A percentile compares a stretch with the other conserved stretches of the same genome.
These are phyloP conservation scores for Citrus inodora DNA, from an alignment of 345 rosid genomes.

Conservation along the genomic window DNA sequence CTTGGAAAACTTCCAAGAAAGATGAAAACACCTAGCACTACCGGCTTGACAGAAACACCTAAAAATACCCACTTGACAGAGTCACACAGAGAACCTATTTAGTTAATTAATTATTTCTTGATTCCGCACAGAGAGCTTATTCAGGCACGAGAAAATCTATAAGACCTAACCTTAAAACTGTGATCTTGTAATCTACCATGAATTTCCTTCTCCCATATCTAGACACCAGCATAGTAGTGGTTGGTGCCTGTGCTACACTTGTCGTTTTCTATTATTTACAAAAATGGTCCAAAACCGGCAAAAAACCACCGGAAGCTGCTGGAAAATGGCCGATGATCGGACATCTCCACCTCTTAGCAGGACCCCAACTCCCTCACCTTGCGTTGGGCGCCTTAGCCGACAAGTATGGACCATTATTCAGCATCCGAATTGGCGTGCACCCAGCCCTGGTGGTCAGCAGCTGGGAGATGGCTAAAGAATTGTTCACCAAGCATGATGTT, in stretches of 20 bases:
- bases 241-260: slow-evolving; percentile 9
- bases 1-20: not conserved
- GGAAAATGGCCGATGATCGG: slow-evolving; percentile 48
- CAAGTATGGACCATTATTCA: slow-evolving; percentile 34
- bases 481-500: not conserved
- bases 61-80: too few species aligned
- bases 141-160: not conserved
- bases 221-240: not conserved
- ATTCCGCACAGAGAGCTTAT: not conserved
- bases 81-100: too few species aligned
- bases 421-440: slow-evolving; percentile 22
- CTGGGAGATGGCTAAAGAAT: slow-evolving; percentile 32
- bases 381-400: slow-evolving; percentile 18
- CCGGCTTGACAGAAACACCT: too few species aligned
- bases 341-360: slow-evolving; percentile 23
- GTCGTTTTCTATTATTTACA: slow-evolving; percentile 17
- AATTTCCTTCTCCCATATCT: slow-evolving; percentile 13
- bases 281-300: slow-evolving; percentile 1
- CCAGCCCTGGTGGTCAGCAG: slow-evolving; percentile 30
- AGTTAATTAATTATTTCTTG: too few species aligned
- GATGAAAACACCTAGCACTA: not conserved
- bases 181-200: slow-evolving; percentile 10
- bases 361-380: slow-evolving; percentile 22
- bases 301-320: slow-evolving; percentile 21
- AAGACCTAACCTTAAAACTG: not conserved